These are phyloP conservation scores for Solanum hybrid DNA, from an alignment of 305 asterid species.

Conservation along the genomic window DNA sequence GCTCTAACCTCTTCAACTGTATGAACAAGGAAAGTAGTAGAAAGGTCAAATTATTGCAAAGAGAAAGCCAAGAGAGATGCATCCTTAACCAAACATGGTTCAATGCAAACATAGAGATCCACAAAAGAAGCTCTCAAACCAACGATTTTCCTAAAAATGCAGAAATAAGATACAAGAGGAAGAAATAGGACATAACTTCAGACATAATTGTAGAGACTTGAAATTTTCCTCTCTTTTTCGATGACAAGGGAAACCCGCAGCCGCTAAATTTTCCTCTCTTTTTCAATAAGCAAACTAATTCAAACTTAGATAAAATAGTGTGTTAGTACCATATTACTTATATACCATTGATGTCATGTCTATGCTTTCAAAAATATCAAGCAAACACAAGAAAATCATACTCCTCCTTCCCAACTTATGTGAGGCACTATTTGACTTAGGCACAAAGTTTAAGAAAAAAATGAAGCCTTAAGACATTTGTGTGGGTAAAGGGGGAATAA, in stretches of 20 bases:
- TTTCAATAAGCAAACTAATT: neutral
- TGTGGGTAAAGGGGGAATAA: neutral
- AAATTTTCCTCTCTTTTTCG: neutral
- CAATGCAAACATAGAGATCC: neutral
- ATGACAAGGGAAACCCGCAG: too few species aligned
- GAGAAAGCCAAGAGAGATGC: neutral
- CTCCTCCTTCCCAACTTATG: neutral
- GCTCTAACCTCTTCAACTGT: conserved; percentile 87
- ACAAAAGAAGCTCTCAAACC: neutral
- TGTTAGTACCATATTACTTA: neutral
- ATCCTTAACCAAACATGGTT: neutral
- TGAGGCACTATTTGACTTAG: neutral
- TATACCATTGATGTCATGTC: neutral
- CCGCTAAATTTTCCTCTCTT: neutral
- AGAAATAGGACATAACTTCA: neutral
- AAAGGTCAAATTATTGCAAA: neutral
- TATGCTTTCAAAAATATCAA: neutral
- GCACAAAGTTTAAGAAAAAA: neutral
- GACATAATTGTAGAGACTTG: neutral
- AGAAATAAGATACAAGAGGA: neutral
- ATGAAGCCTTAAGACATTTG: neutral
- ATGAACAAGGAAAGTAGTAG: conserved; percentile 10
- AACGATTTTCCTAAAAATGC: neutral
- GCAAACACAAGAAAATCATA: neutral
- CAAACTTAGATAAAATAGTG: neutral